A percentile compares a stretch with the other conserved stretches of the same genome.
Evolutionary conservation across 495 filamentous ascomycete genomes (phyloP).

Genomic region (Hypoxylon lenormandii): DNA sequence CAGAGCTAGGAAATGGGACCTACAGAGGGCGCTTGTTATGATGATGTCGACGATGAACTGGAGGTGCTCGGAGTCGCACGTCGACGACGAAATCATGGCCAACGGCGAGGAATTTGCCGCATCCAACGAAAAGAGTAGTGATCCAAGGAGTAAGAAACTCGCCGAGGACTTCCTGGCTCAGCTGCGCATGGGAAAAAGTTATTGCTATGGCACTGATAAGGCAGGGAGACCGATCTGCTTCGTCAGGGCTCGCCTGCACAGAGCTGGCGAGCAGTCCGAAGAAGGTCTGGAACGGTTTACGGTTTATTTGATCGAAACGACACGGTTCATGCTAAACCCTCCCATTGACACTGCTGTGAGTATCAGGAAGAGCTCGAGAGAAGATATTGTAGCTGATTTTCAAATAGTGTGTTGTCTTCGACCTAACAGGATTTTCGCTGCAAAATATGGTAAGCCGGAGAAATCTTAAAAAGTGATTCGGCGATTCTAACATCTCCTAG

Average conservation of each 20-base stretch:
- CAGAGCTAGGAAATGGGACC: conserved; percentile 94
- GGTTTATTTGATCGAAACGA: conserved; percentile 93
- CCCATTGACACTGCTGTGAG: conserved; percentile 92
- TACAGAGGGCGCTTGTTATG: conserved; percentile 93
- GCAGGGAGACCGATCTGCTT: conserved; percentile 87
- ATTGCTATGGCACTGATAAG: conserved; percentile 87
- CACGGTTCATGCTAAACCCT: conserved; percentile 79
- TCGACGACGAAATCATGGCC: conserved; percentile 85
- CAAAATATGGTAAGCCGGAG: conserved; percentile 83
- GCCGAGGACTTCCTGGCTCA: conserved; percentile 87
- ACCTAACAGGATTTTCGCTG: conserved; percentile 92
- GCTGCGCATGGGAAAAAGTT: conserved; percentile 92
- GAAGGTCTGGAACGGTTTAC: conserved; percentile 86
- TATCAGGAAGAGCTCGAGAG: neutral
- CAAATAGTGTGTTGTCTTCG: conserved; percentile 83
- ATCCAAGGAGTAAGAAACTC: conserved; percentile 70
- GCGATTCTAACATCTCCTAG: conserved; percentile 57
- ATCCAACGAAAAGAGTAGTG: conserved; percentile 67
- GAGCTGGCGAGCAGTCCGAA: conserved; percentile 81
- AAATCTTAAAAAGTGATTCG: neutral
- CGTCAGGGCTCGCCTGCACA: conserved; percentile 84
- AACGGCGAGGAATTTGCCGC: conserved; percentile 78
- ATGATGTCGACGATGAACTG: conserved; percentile 93
- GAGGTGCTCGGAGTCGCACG: conserved; percentile 81
- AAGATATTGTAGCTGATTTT: conserved; percentile 34